phyloP scores from a whole-genome alignment of 1,284 basidiomycete species.

The Anthracocystis walkeri region DNA sequence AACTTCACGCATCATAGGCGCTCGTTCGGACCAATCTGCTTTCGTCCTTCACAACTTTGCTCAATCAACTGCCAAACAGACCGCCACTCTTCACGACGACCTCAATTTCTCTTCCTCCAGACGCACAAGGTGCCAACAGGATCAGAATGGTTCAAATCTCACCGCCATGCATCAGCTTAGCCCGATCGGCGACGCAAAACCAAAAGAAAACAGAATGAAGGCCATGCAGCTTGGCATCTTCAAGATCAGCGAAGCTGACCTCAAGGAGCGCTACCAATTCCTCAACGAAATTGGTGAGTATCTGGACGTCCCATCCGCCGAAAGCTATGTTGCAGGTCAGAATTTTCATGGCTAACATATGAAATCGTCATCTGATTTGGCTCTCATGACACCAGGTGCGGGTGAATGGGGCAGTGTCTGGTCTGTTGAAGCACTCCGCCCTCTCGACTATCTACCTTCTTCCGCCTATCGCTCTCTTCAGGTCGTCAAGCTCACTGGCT shows the following conservation, averaged over 20 bases:
- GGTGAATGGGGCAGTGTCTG: constrained; percentile 57
- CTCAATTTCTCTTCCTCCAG: not conserved
- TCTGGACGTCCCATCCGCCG: not conserved
- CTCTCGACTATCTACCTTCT: constrained; percentile 37
- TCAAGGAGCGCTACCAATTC: constrained; percentile 49
- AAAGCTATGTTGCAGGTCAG: not conserved
- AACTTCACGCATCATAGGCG: constrained; percentile 12
- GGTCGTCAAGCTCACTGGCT: constrained; percentile 35
- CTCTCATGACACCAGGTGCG: constrained; percentile 12
- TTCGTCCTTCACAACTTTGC: constrained; percentile 12
- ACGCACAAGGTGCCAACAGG: not conserved
- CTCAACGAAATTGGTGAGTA: constrained; percentile 49
- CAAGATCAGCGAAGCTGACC: constrained; percentile 45
- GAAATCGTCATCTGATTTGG: not conserved
- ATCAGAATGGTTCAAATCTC: not conserved
- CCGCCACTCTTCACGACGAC: not conserved
- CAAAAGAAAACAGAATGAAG: constrained; percentile 22
- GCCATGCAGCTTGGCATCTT: constrained; percentile 54
- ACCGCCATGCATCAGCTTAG: not conserved
- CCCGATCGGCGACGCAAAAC: constrained; percentile 5
- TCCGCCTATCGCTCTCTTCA: constrained; percentile 37
- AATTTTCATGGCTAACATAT: not conserved
- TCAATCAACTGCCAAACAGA: not conserved
- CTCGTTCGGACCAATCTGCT: constrained; percentile 16
- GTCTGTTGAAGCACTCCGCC: constrained; percentile 31